Evolutionary conservation across 1,139 yeast genomes (phyloP).

Genomic region (Debaryomyces sp.): DNA sequence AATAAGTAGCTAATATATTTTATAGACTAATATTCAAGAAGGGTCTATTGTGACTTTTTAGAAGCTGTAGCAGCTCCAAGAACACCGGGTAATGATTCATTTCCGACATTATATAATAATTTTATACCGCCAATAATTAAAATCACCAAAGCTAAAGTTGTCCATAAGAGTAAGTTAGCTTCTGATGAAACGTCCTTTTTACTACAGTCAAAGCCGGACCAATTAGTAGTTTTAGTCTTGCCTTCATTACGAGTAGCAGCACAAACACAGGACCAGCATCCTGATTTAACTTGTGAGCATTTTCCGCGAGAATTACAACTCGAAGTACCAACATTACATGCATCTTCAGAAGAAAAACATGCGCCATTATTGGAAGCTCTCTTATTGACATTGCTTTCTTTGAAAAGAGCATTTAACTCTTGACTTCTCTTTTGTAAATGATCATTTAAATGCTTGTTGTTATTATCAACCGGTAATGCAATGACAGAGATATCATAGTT

Average conservation of each 20-base stretch:
- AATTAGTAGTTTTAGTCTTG: conserved; percentile 54
- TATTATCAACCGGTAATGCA: conserved; percentile 25
- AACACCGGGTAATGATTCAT: conserved; percentile 68
- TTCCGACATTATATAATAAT: conserved; percentile 55
- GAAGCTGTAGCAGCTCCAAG: conserved; percentile 58
- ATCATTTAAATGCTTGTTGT: conserved; percentile 1
- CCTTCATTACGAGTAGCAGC: conserved; percentile 49
- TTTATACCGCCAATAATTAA: conserved; percentile 56
- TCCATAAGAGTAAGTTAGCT: conserved; percentile 71
- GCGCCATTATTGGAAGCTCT: conserved; percentile 17
- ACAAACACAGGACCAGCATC: conserved; percentile 64
- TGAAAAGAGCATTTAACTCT: conserved; percentile 28
- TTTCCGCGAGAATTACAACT: conserved; percentile 67
- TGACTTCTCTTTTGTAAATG: conserved; percentile 24
- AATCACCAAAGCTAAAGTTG: conserved; percentile 49
- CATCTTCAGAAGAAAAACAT: conserved; percentile 49
- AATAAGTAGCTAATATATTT: background rate
- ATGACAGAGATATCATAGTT: conserved; percentile 37
- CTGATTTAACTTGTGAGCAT: conserved; percentile 44
- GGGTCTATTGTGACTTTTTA: conserved; percentile 28
- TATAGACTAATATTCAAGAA: background rate
- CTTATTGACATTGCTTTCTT: conserved; percentile 14
- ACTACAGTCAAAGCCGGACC: conserved; percentile 70
- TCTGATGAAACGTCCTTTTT: conserved; percentile 67
- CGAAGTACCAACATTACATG: conserved; percentile 56